Percentiles rank a stretch among this genome's conserved stretches.
These are phyloP conservation scores for Kitagawia praeruptora DNA, from an alignment of 129 eudicot genomes.

Conservation along the genomic window DNA sequence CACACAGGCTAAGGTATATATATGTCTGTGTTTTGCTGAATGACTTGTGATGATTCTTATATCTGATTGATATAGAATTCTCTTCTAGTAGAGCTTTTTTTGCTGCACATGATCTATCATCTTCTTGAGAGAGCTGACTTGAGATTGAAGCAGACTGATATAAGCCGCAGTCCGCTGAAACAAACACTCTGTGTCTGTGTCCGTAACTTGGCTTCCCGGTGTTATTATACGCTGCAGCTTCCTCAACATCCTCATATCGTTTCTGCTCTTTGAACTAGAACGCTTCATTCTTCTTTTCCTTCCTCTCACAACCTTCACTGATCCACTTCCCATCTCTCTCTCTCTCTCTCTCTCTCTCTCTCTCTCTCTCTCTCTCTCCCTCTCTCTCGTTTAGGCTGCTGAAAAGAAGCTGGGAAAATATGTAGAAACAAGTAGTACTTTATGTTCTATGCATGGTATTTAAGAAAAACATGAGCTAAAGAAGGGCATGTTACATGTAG, in stretches of 20 bases:
- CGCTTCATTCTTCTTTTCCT: neutral
- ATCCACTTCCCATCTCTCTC: neutral
- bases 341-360: too few relatives aligned
- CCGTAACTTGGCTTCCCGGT: neutral
- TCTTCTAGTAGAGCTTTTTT: neutral
- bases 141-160: neutral
- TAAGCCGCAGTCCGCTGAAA: neutral
- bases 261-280: neutral
- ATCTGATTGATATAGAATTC: neutral
- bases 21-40: neutral
- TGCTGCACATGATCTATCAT: neutral
- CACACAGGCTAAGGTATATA: neutral
- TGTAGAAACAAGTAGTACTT: neutral
- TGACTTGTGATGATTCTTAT: neutral
- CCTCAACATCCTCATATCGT: neutral
- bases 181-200: neutral
- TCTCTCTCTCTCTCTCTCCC: neutral
- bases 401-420: neutral
- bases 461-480: neutral
- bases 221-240: neutral
- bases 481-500: neutral
- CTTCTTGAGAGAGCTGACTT: neutral
- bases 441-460: neutral
- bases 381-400: neutral
- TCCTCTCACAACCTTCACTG: neutral